phyloP scores from a whole-genome alignment of 306 rosid species.

The Astragalus glycyphyllos region DNA sequence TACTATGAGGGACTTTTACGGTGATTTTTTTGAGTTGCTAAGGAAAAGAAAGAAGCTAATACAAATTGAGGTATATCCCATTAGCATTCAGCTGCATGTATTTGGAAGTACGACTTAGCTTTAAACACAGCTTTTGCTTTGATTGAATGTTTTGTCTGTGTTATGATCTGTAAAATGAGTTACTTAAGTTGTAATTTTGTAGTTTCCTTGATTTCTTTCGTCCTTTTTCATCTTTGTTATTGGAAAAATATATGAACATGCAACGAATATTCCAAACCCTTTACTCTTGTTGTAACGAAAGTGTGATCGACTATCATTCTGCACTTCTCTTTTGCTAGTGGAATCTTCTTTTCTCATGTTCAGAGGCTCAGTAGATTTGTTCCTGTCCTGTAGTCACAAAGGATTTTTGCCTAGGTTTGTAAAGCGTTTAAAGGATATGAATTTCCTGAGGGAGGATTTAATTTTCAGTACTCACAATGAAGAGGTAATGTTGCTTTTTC shows the following conservation, averaged over 20 bases:
- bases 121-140: slow-evolving; percentile 34
- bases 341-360: slow-evolving; percentile 36
- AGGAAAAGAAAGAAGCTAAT: too few species aligned
- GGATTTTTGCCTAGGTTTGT: slow-evolving; percentile 79
- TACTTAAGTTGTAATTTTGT: too few species aligned
- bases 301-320: slow-evolving; percentile 17
- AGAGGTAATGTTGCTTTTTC: slow-evolving; percentile 63
- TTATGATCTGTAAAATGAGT: slow-evolving; percentile 20
- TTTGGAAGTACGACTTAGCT: slow-evolving; percentile 9
- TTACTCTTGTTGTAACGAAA: slow-evolving; percentile 13
- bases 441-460: slow-evolving; percentile 88
- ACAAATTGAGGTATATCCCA: too few species aligned
- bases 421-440: slow-evolving; percentile 77
- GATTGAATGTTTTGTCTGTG: slow-evolving; percentile 2
- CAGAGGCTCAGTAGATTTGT: slow-evolving; percentile 39
- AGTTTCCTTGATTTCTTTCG: too few species aligned
- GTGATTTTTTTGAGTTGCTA: too few species aligned
- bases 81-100: too few species aligned
- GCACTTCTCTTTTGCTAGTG: slow-evolving; percentile 18
- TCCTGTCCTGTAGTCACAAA: slow-evolving; percentile 68
- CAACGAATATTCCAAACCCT: not conserved
- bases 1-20: too few species aligned
- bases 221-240: too few species aligned
- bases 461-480: slow-evolving; percentile 85
- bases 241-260: not conserved